Evolutionary conservation across 2,329 filamentous ascomycete species (phyloP).

Genomic region (Colletotrichum sp.): DNA sequence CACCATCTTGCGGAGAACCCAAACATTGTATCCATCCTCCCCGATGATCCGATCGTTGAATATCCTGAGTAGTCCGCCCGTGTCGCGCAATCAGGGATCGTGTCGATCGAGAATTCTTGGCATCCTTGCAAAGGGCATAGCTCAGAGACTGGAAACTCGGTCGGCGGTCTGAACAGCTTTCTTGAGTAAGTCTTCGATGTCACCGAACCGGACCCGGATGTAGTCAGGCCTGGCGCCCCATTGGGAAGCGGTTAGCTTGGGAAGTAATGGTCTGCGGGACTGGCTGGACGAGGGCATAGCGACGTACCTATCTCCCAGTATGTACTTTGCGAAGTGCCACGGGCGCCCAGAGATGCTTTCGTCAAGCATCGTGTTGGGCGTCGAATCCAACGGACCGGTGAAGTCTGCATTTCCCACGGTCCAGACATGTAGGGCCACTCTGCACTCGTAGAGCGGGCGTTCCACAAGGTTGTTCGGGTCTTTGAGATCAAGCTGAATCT

Average conservation of each 20-base stretch:
- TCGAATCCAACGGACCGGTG: not conserved
- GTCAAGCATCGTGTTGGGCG: not conserved
- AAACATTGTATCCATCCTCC: not conserved
- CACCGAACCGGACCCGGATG: not conserved
- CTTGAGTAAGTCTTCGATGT: not conserved
- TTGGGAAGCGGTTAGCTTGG: not conserved
- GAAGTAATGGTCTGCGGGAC: not conserved
- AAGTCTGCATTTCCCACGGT: not conserved
- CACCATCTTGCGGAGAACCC: not conserved
- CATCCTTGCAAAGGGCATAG: accelerated
- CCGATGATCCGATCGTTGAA: not conserved
- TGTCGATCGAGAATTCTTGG: not conserved
- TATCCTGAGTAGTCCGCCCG: not conserved
- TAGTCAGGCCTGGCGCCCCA: not conserved
- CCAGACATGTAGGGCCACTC: not conserved
- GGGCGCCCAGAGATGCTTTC: not conserved
- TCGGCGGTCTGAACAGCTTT: not conserved
- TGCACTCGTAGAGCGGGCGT: not conserved
- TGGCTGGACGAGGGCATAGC: not conserved
- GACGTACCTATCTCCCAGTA: not conserved
- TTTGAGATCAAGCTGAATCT: not conserved
- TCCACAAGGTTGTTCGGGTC: not conserved
- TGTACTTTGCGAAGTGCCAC: not conserved
- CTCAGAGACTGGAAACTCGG: not conserved
- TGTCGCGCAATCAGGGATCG: not conserved